Evolutionary conservation across 352 stramenopile genomes (phyloP).

Genomic region (Aphanomyces euteiches): DNA sequence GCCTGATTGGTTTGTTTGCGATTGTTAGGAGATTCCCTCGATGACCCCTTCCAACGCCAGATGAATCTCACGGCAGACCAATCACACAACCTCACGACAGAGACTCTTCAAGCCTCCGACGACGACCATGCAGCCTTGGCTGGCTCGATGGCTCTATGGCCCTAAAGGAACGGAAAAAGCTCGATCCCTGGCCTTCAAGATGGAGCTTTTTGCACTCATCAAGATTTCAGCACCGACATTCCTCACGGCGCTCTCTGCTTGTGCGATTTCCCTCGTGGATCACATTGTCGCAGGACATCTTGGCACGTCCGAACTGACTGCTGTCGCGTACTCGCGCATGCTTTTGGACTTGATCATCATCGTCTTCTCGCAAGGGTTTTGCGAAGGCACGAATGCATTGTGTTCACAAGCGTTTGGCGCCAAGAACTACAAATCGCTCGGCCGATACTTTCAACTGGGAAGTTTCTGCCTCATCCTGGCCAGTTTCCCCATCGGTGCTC

Average conservation of each 20-base stretch:
- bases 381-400: conserved; percentile 70
- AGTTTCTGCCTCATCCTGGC: background rate
- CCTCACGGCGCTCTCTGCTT: conserved; percentile 71
- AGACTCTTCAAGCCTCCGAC: too few relatives aligned
- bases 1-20: too few relatives aligned
- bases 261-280: conserved; percentile 73
- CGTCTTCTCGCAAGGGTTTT: conserved; percentile 79
- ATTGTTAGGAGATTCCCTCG: too few relatives aligned
- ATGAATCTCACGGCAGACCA: too few relatives aligned
- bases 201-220: conserved; percentile 45
- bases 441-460: conserved; percentile 2
- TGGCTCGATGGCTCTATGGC: conserved; percentile 1
- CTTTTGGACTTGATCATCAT: conserved; percentile 72
- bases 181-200: background rate
- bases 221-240: conserved; percentile 55
- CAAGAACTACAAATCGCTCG: background rate
- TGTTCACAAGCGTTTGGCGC: conserved; percentile 56
- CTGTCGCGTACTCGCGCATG: conserved; percentile 76
- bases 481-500: background rate
- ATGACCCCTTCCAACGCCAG: too few relatives aligned
- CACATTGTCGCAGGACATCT: conserved; percentile 77
- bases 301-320: conserved; percentile 67
- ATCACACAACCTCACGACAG: too few relatives aligned
- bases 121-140: background rate
- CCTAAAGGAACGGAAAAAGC: background rate